These are phyloP conservation scores for Atalantia buxifolia DNA, from an alignment of 345 rosid genomes.

Conservation along the genomic window DNA sequence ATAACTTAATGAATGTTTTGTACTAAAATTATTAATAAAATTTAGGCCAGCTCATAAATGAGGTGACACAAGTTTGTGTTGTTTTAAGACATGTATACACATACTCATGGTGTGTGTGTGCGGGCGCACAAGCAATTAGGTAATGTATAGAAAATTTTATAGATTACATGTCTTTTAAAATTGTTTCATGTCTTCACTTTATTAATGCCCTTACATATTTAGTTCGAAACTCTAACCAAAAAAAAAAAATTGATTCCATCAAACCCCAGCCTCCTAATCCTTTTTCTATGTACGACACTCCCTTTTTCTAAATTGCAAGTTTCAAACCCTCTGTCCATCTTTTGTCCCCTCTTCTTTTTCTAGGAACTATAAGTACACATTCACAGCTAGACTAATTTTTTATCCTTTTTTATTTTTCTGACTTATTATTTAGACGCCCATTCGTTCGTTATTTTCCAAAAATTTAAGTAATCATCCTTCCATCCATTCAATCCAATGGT, in stretches of 20 bases:
- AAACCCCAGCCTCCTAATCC: neutral
- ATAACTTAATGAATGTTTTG: neutral
- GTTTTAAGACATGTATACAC: neutral
- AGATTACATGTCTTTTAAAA: neutral
- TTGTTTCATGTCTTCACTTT: conserved; percentile 7
- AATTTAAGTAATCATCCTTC: too few species aligned
- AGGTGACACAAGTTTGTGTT: neutral
- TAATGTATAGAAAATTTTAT: neutral
- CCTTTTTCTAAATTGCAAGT: conserved; percentile 17
- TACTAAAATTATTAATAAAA: too few species aligned
- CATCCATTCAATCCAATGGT: too few species aligned
- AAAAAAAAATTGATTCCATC: neutral
- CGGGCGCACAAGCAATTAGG: neutral
- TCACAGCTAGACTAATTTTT: neutral
- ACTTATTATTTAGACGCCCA: too few species aligned
- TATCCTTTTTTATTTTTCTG: too few species aligned
- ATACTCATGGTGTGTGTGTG: neutral
- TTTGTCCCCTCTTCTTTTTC: conserved; percentile 1
- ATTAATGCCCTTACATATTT: neutral
- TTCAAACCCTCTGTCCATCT: conserved; percentile 19
- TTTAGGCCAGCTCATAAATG: neutral
- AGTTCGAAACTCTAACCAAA: neutral
- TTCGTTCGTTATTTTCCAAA: too few species aligned
- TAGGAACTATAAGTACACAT: neutral
- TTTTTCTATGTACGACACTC: neutral